Evolutionary conservation across 441 rosid species (phyloP), one percentile per base, ranked within the genome.

Genomic region (Breynia disticha): DNA sequence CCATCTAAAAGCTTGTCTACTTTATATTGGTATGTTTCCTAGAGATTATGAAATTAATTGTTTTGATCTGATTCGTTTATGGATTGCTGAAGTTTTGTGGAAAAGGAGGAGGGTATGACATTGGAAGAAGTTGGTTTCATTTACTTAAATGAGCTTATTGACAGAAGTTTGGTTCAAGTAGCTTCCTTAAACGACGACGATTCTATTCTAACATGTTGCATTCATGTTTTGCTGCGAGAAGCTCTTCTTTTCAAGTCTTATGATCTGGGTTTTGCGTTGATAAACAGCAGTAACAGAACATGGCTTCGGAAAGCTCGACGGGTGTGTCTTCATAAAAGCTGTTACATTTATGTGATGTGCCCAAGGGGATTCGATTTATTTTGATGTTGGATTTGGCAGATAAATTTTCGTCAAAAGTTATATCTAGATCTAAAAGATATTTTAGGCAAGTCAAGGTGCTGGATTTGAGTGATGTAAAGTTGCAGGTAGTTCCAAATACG

Each of bases 221-320:
- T 71, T 41, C 71, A 62, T 2, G 48, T 44, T 37, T 9, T 62
- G 37, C 28, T 66, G 7, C 24, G 54, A 15, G 71, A 71, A 42
- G 42, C 50, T 10, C 43, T 60, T 11, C 44, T 24, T 12, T 28
- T 22, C 0, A 69, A 55, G 22, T 64, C 73, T 16, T 51, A 16
- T 18, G 56, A 69, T 11, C 55, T n/a, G 16, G 56, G 43, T 9
- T 69, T 59, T 14, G 47, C 55, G 4, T 7, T 44, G 15, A 16
- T 38, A 4, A 57, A 38, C 16, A 10, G 48, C 35, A 11, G 11
- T 15, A 57, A 41, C 45, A 48, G 35, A 9, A 15, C 3, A 2
- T 64, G 51, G 74, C 62, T 68, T 0, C 76, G 59, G 21, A 66
- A 65, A 46, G 63, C 57, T 7, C 73, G 72, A 2, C 72, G 64